A percentile compares a stretch with the other conserved stretches of the same genome.
Conservation (phyloP, 768 basidiomycete genomes). For the Gloeostereum incarnatum region DNA sequence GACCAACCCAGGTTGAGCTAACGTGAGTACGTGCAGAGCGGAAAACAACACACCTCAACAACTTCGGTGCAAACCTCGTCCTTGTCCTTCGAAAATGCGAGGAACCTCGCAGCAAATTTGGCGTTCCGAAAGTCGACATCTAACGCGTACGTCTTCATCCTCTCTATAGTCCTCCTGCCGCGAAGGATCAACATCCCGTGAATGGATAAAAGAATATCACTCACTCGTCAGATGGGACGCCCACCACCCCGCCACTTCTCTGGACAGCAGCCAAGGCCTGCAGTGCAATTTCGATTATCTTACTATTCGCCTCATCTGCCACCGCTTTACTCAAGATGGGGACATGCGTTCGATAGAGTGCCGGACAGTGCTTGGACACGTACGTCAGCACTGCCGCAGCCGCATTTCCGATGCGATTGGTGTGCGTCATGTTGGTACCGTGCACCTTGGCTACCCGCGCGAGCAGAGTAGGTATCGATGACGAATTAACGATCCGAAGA, state of each 20-base stretch:
- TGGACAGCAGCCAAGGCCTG: slow-evolving; percentile 69
- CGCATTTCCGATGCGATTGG: slow-evolving; percentile 5
- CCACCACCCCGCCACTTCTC: slow-evolving; percentile 49
- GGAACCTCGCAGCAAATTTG: slow-evolving; percentile 77
- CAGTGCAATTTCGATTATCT: slow-evolving; percentile 55
- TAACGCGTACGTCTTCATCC: not conserved
- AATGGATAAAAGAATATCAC: too few species aligned
- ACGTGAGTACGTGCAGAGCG: not conserved
- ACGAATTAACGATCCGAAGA: slow-evolving; percentile 73
- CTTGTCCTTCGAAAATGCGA: slow-evolving; percentile 50
- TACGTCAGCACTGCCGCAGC: slow-evolving; percentile 45
- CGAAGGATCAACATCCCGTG: not conserved
- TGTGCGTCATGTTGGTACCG: slow-evolving; percentile 24
- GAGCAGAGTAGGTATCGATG: slow-evolving; percentile 75
- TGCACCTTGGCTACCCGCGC: slow-evolving; percentile 49
- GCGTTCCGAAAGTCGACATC: slow-evolving; percentile 44
- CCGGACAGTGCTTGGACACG: slow-evolving; percentile 69
- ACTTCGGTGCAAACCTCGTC: slow-evolving; percentile 41
- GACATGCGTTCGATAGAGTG: slow-evolving; percentile 64
- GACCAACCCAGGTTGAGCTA: too few species aligned
- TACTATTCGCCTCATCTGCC: slow-evolving; percentile 48
- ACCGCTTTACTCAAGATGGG: slow-evolving; percentile 70
- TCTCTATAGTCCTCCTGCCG: not conserved
- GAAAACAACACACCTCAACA: slow-evolving; percentile 45
- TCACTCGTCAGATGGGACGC: not conserved